Conservation (phyloP, 768 basidiomycete species). For the Trametes elegans region DNA sequence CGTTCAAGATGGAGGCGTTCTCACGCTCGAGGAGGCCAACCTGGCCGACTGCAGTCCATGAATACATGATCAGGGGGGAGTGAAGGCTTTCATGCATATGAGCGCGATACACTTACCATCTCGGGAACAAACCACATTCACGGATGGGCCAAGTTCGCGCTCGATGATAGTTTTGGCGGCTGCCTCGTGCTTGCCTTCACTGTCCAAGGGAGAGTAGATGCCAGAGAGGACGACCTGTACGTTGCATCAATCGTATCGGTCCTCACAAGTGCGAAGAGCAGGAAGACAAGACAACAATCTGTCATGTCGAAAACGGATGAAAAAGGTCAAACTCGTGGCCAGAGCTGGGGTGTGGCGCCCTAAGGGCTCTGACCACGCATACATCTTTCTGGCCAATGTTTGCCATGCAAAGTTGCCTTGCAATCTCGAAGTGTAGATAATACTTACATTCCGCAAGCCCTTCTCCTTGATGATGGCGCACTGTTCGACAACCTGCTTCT, state of each 20-base stretch:
- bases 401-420: too few relatives aligned
- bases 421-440: too few relatives aligned
- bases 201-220: conserved; percentile 49
- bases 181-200: conserved; percentile 45
- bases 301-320: too few relatives aligned
- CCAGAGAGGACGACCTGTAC: conserved; percentile 44
- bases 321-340: too few relatives aligned
- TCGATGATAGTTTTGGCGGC: conserved; percentile 42
- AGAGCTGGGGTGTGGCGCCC: too few relatives aligned
- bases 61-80: background rate
- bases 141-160: conserved; percentile 37
- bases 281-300: too few relatives aligned
- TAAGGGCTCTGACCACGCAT: too few relatives aligned
- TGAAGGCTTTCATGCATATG: too few relatives aligned
- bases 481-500: conserved; percentile 44
- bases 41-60: conserved; percentile 42
- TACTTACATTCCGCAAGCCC: conserved; percentile 23
- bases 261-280: too few relatives aligned
- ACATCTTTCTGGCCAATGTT: too few relatives aligned
- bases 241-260: too few relatives aligned
- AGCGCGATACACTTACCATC: conserved; percentile 20
- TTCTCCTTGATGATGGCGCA: conserved; percentile 38
- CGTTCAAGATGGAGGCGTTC: conserved; percentile 68
- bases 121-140: conserved; percentile 30
- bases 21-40: conserved; percentile 62